Percentiles rank a stretch among this genome's conserved stretches.
phyloP scores from a whole-genome alignment of 768 basidiomycete genomes.

The Ephemerocybe angulata region DNA sequence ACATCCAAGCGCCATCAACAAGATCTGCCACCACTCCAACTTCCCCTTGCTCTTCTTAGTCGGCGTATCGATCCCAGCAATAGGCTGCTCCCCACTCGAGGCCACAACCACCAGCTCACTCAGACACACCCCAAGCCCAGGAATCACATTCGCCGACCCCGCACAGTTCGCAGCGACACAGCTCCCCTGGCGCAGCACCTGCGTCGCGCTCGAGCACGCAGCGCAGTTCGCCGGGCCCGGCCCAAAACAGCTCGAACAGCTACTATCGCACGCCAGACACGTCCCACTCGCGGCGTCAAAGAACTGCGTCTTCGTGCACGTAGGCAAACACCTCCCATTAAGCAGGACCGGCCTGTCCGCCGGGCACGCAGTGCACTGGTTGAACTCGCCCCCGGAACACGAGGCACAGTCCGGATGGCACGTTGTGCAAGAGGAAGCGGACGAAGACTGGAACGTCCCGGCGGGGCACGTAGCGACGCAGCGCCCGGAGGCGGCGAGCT shows the following conservation, averaged over 20 bases:
- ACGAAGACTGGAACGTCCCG: constrained; percentile 56
- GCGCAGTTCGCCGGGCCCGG: constrained; percentile 66
- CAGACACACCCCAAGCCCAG: constrained; percentile 76
- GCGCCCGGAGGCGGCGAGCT: constrained; percentile 67
- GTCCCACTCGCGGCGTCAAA: constrained; percentile 61
- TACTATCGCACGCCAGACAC: constrained; percentile 71
- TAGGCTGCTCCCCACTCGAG: constrained; percentile 47
- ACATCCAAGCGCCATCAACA: constrained; percentile 79
- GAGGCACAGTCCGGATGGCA: constrained; percentile 88
- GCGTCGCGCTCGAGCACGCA: constrained; percentile 61
- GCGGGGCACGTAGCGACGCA: constrained; percentile 76
- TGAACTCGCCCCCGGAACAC: constrained; percentile 75
- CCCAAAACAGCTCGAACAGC: constrained; percentile 76
- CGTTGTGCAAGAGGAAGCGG: constrained; percentile 56
- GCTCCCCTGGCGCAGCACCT: constrained; percentile 60
- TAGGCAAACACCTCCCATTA: constrained; percentile 74
- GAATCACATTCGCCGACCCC: constrained; percentile 62
- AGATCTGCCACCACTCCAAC: constrained; percentile 79
- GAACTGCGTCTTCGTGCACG: constrained; percentile 69
- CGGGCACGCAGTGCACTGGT: constrained; percentile 74
- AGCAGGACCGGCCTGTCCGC: constrained; percentile 65
- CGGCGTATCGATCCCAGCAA: constrained; percentile 59
- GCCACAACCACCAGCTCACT: constrained; percentile 65
- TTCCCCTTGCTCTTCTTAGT: constrained; percentile 42
- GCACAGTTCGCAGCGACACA: constrained; percentile 65